A percentile compares a stretch with the other conserved stretches of the same genome.
These are phyloP conservation scores for Cajanus cajan DNA, from an alignment of 306 rosid genomes.

Conservation along the genomic window DNA sequence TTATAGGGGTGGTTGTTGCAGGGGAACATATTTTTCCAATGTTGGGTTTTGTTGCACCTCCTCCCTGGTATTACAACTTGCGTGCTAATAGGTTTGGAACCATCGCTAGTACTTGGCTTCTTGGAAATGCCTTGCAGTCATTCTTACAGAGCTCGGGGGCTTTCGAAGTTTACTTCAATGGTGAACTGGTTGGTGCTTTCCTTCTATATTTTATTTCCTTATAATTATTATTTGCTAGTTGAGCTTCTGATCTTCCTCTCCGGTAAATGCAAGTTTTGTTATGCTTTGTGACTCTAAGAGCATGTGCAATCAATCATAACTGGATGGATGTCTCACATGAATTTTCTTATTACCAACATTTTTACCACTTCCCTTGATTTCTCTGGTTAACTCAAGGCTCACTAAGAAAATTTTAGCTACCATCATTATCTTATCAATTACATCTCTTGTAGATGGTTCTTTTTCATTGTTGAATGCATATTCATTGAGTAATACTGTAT, in stretches of 20 bases:
- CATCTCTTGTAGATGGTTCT: not conserved
- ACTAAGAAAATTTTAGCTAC: not conserved
- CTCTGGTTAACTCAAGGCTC: not conserved
- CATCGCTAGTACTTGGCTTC: constrained; percentile 79
- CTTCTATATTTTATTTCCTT: not conserved
- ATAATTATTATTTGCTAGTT: not conserved
- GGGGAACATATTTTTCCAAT: constrained; percentile 75
- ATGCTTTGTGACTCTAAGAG: not conserved
- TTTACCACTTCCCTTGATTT: not conserved
- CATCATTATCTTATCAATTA: not conserved
- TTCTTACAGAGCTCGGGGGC: constrained; percentile 85
- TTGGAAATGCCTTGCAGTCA: constrained; percentile 72
- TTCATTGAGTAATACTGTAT: not conserved
- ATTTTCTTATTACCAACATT: not conserved
- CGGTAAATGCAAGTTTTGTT: not conserved
- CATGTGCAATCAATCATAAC: not conserved
- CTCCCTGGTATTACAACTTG: constrained; percentile 67
- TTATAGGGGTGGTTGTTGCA: constrained; percentile 58
- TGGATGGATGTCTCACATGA: not conserved
- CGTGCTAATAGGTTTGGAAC: constrained; percentile 77
- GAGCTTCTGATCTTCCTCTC: constrained; percentile 2
- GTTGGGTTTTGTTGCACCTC: constrained; percentile 64
- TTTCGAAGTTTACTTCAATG: constrained; percentile 79
- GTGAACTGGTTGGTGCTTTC: constrained; percentile 64
- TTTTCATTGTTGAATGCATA: not conserved